Conservation (phyloP, 148 eudicot genomes). For the Rhododendron ovatum region DNA sequence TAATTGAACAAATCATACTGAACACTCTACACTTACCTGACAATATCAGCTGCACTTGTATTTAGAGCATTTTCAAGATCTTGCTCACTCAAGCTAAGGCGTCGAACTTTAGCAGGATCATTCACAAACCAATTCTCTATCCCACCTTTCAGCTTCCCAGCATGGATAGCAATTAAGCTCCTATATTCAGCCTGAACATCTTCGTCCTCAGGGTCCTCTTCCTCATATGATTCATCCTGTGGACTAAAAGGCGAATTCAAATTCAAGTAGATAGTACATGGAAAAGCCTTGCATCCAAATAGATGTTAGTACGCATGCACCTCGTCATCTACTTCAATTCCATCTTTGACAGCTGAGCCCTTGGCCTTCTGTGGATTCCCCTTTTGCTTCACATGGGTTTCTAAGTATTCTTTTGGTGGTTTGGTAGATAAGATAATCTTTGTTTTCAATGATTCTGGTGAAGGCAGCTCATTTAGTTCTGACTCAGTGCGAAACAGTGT, state of each 20-base stretch:
- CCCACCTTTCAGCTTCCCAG: constrained; percentile 40
- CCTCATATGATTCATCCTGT: constrained; percentile 29
- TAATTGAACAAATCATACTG: neutral
- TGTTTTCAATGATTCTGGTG: constrained; percentile 41
- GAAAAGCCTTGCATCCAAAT: neutral
- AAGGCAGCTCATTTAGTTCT: constrained; percentile 34
- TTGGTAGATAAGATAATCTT: constrained; percentile 60
- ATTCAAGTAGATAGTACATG: neutral
- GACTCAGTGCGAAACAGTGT: constrained; percentile 25
- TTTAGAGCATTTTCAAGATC: constrained; percentile 31
- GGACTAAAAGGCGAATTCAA: neutral
- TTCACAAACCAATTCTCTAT: constrained; percentile 15
- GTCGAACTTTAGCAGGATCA: constrained; percentile 29
- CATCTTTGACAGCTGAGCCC: neutral
- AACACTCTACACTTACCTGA: constrained; percentile 28
- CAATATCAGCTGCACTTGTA: constrained; percentile 29
- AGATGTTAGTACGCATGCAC: neutral
- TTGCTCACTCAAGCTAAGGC: constrained; percentile 60
- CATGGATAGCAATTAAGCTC: constrained; percentile 52
- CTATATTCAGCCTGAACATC: constrained; percentile 35
- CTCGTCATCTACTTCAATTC: neutral
- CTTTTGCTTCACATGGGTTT: constrained; percentile 10
- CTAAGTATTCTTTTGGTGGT: constrained; percentile 42
- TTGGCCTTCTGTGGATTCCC: constrained; percentile 2
- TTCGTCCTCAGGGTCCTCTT: constrained; percentile 16